Base-by-base conservation (phyloP, 1,284 basidiomycete species). In the Pyrrhoderma lamaoense region DNA sequence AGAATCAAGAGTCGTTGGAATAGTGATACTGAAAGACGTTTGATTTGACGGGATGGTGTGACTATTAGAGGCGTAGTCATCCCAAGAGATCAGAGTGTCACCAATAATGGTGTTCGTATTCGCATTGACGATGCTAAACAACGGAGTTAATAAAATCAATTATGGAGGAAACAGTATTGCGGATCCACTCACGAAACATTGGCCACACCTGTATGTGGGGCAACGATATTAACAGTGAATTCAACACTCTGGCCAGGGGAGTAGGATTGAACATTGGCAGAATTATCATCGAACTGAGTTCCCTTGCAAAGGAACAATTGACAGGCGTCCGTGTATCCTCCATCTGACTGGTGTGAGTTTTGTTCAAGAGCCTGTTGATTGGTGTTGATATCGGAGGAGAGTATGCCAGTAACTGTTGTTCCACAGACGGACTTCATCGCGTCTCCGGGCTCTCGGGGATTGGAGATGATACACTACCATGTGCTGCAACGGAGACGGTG, bases 331-430 rank as follows among this genome's bases (percentile, higher is more conserved):
- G 44, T 45, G 25, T 27, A 45, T 11, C 44, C 44, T 4, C 44
- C 44, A n/a, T 34, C 44, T 14, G 25, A 8, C 44, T 45, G 44
- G 21, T 11, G 14, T 18, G 44, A 45, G 25, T 45, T 45, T 34
- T 45, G 44, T 8, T 45, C 44, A n/a, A 45, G 44, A 16, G 27
- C 27, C 25, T 45, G 44, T 16, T 45, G 44, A 25, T 45, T 45
- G 27, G 44, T 45, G 25, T 45, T 45, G 44, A 45, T 45, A 34
- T 45, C 44, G 21, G 11, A 31, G n/a, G 27, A 16, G 13, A 45
- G 44, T 16, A 45, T 11, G 7, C 25, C 23, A 13, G 44, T 34
- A 11, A 45, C 44, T 3, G 35, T 34, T 18, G 44, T 2, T 16
- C 44, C 44, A n/a, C 44, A 45, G 9, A n/a, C 25, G 14, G 44